Percentiles rank a stretch among this genome's conserved stretches.
These are phyloP conservation scores for Gigaspora rosea DNA, from an alignment of 192 early-diverging fungal genomes.

Conservation along the genomic window DNA sequence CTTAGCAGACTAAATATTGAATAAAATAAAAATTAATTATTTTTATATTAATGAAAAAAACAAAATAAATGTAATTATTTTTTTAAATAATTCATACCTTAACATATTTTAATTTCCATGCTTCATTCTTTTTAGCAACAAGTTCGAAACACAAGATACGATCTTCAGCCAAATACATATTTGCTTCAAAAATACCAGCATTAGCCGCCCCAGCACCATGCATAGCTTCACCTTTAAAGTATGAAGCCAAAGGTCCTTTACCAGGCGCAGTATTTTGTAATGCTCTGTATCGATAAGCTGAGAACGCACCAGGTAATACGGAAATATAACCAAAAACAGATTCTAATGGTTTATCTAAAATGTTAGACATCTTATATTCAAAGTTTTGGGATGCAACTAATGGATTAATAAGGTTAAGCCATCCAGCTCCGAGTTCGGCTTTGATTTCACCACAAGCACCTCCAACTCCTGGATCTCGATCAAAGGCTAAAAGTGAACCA, in stretches of 20 bases:
- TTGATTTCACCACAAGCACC: constrained; percentile 96
- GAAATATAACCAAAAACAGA: constrained; percentile 95
- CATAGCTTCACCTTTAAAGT: constrained; percentile 91
- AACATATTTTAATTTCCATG: constrained; percentile 86
- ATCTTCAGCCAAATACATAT: constrained; percentile 94
- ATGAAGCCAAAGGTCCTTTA: constrained; percentile 70
- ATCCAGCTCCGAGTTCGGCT: constrained; percentile 75
- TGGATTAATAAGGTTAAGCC: constrained; percentile 75
- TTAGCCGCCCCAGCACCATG: constrained; percentile 55
- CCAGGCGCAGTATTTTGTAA: constrained; percentile 67
- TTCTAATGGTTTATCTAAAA: constrained; percentile 95
- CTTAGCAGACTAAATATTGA: constrained; percentile 51
- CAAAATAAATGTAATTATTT: not conserved
- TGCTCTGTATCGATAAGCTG: constrained; percentile 89
- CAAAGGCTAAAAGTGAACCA: constrained; percentile 58
- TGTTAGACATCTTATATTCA: constrained; percentile 99
- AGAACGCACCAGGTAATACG: constrained; percentile 95
- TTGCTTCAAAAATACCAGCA: constrained; percentile 76
- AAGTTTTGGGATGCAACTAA: constrained; percentile 95
- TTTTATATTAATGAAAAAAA: not conserved
- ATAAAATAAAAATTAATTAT: not conserved
- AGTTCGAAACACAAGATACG: constrained; percentile 96
- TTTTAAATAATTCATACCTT: constrained; percentile 44
- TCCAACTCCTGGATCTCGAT: constrained; percentile 76
- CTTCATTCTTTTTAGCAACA: constrained; percentile 76